These are phyloP conservation scores for Paracoccidioides lutzii DNA, from an alignment of 2,329 filamentous ascomycete species.

Conservation along the genomic window DNA sequence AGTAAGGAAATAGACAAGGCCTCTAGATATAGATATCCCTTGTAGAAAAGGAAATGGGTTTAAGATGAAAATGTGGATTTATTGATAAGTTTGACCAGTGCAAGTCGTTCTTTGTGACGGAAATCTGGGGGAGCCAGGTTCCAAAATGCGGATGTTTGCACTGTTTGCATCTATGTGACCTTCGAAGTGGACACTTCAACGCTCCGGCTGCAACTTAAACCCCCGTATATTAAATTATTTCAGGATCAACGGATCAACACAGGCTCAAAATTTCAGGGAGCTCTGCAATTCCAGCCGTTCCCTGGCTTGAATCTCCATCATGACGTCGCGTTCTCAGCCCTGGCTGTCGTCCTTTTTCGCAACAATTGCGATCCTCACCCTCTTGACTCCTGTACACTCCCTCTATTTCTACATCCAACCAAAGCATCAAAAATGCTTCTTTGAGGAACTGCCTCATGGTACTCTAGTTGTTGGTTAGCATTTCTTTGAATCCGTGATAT, in stretches of 20 bases:
- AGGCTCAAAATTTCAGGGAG: not conserved
- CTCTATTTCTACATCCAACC: constrained; percentile 95
- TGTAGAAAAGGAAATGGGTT: not conserved
- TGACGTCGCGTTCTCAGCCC: constrained; percentile 27
- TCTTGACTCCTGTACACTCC: constrained; percentile 55
- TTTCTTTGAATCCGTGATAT: not conserved
- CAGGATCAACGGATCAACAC: not conserved
- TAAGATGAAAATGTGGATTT: not conserved
- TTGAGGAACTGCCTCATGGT: constrained; percentile 94
- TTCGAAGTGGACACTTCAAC: not conserved
- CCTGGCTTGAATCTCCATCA: constrained; percentile 10
- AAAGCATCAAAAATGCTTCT: constrained; percentile 82
- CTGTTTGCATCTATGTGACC: not conserved
- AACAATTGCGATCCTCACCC: constrained; percentile 51
- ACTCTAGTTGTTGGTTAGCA: constrained; percentile 70
- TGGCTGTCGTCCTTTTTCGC: constrained; percentile 39
- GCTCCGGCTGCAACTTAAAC: not conserved
- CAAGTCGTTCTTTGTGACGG: not conserved
- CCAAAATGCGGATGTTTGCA: not conserved
- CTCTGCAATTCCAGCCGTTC: not conserved
- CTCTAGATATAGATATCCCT: not conserved
- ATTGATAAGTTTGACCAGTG: not conserved
- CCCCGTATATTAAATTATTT: not conserved
- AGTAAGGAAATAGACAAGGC: not conserved
- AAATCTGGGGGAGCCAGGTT: not conserved